Conservation (phyloP, 2,329 filamentous ascomycete genomes). For the Neurospora crassa region DNA sequence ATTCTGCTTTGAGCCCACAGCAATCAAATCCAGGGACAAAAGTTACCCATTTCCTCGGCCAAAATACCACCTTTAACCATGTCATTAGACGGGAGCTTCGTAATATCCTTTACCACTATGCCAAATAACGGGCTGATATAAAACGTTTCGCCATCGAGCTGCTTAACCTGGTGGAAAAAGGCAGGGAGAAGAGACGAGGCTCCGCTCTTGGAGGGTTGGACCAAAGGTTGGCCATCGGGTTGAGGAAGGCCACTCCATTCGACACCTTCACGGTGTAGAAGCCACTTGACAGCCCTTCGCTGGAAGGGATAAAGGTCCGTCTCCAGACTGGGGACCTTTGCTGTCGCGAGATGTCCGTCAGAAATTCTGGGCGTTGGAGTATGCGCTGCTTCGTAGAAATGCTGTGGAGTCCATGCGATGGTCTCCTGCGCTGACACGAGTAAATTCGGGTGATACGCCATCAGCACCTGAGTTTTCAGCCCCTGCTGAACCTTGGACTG, state of each 20-base stretch:
- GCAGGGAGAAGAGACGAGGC: conserved; percentile 21
- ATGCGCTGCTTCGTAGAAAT: conserved; percentile 62
- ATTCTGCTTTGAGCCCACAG: neutral
- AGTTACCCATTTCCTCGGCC: conserved; percentile 63
- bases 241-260: conserved; percentile 28
- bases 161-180: conserved; percentile 35
- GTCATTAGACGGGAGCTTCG: conserved; percentile 33
- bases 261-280: conserved; percentile 56
- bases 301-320: conserved; percentile 63
- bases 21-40: neutral
- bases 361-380: conserved; percentile 37
- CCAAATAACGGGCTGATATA: conserved; percentile 51
- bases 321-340: conserved; percentile 34
- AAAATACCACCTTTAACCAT: conserved; percentile 54
- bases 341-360: conserved; percentile 27
- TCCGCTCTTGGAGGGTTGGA: conserved; percentile 18
- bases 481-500: conserved; percentile 10
- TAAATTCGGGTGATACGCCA: conserved; percentile 12
- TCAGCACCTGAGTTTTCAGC: conserved; percentile 15
- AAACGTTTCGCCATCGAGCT: conserved; percentile 32
- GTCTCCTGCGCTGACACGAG: neutral
- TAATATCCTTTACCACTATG: conserved; percentile 40
- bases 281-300: conserved; percentile 59
- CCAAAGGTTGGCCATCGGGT: conserved; percentile 8
- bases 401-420: conserved; percentile 33